phyloP scores from a whole-genome alignment of 2,329 filamentous ascomycete species.

The Phyllosticta citribraziliensis region DNA sequence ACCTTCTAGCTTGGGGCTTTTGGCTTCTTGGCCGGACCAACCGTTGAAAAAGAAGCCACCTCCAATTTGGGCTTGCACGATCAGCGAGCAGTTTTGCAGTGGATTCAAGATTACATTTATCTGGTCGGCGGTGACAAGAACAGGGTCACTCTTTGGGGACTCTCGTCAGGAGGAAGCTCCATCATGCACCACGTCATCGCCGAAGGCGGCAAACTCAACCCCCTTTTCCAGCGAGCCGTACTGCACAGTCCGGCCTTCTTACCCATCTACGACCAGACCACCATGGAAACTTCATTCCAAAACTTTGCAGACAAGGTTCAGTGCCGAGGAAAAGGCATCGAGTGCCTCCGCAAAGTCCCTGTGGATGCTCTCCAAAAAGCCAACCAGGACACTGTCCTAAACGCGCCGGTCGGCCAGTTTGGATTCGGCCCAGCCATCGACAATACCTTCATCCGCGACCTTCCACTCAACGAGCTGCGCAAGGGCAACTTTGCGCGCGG shows the following conservation, averaged over 20 bases:
- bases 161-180: slow-evolving; percentile 23
- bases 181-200: slow-evolving; percentile 45
- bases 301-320: background rate
- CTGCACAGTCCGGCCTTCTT: slow-evolving; percentile 32
- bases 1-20: slow-evolving; percentile 42
- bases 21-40: slow-evolving; percentile 39
- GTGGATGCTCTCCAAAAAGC: background rate
- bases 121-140: slow-evolving; percentile 43
- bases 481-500: slow-evolving; percentile 21
- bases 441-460: background rate
- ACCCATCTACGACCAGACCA: slow-evolving; percentile 6
- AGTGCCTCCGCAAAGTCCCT: background rate
- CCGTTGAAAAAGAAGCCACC: slow-evolving; percentile 30
- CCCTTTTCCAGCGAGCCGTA: slow-evolving; percentile 29
- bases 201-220: slow-evolving; percentile 30
- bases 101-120: slow-evolving; percentile 43
- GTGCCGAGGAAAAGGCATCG: background rate
- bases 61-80: slow-evolving; percentile 42
- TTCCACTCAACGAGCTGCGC: background rate
- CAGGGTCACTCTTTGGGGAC: slow-evolving; percentile 29
- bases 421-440: background rate
- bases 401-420: background rate
- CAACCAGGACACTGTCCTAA: background rate
- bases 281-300: background rate
- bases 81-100: slow-evolving; percentile 43